These are phyloP conservation scores for Tuber indicum DNA, from an alignment of 495 filamentous ascomycete species.

Conservation along the genomic window DNA sequence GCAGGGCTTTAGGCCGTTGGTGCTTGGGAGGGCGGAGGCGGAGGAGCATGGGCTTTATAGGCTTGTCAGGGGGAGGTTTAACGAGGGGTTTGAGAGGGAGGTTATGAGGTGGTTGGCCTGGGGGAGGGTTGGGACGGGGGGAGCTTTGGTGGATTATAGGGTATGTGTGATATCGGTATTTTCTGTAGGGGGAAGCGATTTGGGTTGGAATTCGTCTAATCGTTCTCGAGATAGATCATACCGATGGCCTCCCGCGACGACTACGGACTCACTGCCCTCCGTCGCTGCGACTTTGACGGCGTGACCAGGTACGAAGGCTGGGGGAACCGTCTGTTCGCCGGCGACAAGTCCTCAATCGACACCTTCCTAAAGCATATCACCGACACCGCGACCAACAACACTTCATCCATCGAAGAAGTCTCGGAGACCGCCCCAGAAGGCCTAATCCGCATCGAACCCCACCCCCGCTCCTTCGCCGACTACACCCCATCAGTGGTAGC, in stretches of 20 bases:
- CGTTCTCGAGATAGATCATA: conserved; percentile 47
- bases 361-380: conserved; percentile 31
- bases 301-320: conserved; percentile 70
- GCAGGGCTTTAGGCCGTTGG: conserved; percentile 78
- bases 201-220: not conserved
- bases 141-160: conserved; percentile 69
- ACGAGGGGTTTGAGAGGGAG: conserved; percentile 58
- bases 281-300: conserved; percentile 63
- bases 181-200: not conserved
- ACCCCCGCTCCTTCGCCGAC: conserved; percentile 64
- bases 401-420: conserved; percentile 60
- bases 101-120: conserved; percentile 84
- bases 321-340: conserved; percentile 65
- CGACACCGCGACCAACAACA: conserved; percentile 47
- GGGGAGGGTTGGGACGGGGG: conserved; percentile 86
- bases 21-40: conserved; percentile 73
- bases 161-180: conserved; percentile 32
- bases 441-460: conserved; percentile 57
- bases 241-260: conserved; percentile 82
- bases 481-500: conserved; percentile 62
- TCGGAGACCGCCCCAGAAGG: conserved; percentile 50
- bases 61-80: conserved; percentile 49
- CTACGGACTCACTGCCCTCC: conserved; percentile 59
- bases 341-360: conserved; percentile 50
- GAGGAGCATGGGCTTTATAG: conserved; percentile 77